Base-by-base conservation (phyloP, 2,329 filamentous ascomycete species). In the Phoma sp. region DNA sequence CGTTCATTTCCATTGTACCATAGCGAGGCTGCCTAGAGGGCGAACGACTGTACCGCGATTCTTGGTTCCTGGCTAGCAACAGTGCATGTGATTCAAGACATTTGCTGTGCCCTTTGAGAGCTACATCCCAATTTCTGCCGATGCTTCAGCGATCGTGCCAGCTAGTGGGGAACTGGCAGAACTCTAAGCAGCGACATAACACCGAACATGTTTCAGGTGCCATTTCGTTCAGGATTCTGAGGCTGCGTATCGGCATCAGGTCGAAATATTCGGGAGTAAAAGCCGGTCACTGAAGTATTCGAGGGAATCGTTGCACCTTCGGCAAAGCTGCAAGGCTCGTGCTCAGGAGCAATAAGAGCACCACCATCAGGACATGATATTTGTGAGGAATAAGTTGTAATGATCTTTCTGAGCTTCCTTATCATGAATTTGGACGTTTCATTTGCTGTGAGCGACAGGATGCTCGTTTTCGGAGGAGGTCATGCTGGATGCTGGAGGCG, bases 151-250 rank as follows among this genome's bases (percentile, higher is more conserved):
- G 19, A 33, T 31, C 36, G 32, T 21, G 41, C 40, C 15, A 19
- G 31, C 21, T 55, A 55, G 52, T 17, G 46, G 51, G 52, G 52
- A 37, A 41, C 37, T 32, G 37, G 25, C 29, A 22, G 40, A 55
- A 47, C 52, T 43, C n/a, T 51, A 25, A 21, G 17, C 19, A 51
- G 25, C 29, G 32, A 33, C 32, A 29, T 32, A 50, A 51, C 37
- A 55, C 52, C 36, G 37, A 38, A 31, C 37, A 17, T 27, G 52
- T 55, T 51, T 55, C 46, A 50, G 17, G 38, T 33, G 21, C 44
- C 9, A 29, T 35, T 39, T 21, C 38, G 27, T 5, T 31, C 38
- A 15, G 12, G 12, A 19, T 17, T 39, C 6, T 45, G 33, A 35
- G 24, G 39, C 17, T 6, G 38, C 44, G 15, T 13, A 8, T 13